Evolutionary conservation across 2,329 filamentous ascomycete genomes (phyloP).

Genomic region (Penicillium decumbens): DNA sequence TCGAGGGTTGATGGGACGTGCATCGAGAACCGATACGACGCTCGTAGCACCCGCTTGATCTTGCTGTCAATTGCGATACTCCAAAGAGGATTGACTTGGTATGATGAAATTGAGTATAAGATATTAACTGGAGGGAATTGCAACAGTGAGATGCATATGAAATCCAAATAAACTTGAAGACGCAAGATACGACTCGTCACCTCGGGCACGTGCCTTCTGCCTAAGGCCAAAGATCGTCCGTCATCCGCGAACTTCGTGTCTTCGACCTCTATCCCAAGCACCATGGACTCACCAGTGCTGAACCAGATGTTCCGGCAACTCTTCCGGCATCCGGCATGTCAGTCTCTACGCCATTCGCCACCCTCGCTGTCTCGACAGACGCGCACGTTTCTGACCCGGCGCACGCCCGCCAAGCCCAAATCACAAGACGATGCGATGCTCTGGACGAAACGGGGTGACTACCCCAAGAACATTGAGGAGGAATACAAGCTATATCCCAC

Average conservation of each 20-base stretch:
- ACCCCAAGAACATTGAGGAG: slow-evolving; percentile 69
- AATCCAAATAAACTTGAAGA: neutral
- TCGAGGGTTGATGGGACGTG: slow-evolving; percentile 6
- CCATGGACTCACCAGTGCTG: slow-evolving; percentile 77
- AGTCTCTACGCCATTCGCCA: slow-evolving; percentile 45
- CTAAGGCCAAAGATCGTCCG: slow-evolving; percentile 10
- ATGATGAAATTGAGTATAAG: neutral
- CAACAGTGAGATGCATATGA: neutral
- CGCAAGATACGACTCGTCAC: neutral
- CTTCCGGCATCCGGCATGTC: slow-evolving; percentile 68
- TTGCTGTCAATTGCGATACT: neutral
- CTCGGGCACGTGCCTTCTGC: slow-evolving; percentile 16
- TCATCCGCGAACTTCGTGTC: slow-evolving; percentile 9
- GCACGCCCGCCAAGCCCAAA: slow-evolving; percentile 37
- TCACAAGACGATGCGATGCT: slow-evolving; percentile 56
- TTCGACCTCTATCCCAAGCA: slow-evolving; percentile 11
- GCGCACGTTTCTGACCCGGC: slow-evolving; percentile 36
- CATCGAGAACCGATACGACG: slow-evolving; percentile 27
- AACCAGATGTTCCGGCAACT: slow-evolving; percentile 78
- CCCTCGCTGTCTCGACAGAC: slow-evolving; percentile 27
- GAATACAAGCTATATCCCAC: slow-evolving; percentile 79
- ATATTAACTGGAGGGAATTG: neutral
- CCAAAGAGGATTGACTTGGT: neutral
- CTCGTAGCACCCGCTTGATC: slow-evolving; percentile 34
- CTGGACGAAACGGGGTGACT: slow-evolving; percentile 81